A percentile compares a stretch with the other conserved stretches of the same genome.
These are phyloP conservation scores for Erythrobasidium yunnanense DNA, from an alignment of 768 basidiomycete genomes.

Conservation along the genomic window DNA sequence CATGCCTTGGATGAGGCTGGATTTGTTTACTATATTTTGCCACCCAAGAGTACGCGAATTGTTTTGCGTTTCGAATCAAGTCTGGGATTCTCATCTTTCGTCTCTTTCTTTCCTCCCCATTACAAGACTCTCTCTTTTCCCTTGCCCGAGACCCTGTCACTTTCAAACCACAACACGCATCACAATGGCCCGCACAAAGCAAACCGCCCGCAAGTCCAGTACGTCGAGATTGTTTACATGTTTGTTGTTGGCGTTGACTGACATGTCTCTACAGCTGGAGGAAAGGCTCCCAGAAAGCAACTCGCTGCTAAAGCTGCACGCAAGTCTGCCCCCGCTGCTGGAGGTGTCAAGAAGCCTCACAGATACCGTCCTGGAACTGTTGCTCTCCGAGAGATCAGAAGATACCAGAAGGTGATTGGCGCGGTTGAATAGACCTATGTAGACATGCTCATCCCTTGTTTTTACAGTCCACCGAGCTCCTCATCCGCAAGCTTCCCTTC, in stretches of 20 bases:
- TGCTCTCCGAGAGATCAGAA: conserved; percentile 48
- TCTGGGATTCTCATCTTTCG: neutral
- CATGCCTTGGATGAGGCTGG: too few relatives aligned
- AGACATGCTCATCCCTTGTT: too few relatives aligned
- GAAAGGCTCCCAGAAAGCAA: conserved; percentile 74
- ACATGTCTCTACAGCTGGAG: conserved; percentile 59
- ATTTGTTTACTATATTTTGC: too few relatives aligned
- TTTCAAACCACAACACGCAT: neutral
- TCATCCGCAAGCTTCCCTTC: conserved; percentile 45
- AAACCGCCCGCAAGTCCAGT: conserved; percentile 30
- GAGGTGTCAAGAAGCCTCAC: conserved; percentile 85
- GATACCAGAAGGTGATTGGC: conserved; percentile 40
- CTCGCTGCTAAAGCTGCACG: conserved; percentile 89
- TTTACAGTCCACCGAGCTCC: conserved; percentile 41
- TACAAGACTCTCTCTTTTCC: neutral
- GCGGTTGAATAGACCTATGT: too few relatives aligned
- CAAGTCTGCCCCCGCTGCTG: conserved; percentile 71
- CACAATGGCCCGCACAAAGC: conserved; percentile 44
- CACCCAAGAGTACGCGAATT: too few relatives aligned
- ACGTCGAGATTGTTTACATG: neutral
- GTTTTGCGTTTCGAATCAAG: too few relatives aligned
- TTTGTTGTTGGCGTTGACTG: neutral
- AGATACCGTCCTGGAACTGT: conserved; percentile 56
- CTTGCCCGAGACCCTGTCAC: neutral
- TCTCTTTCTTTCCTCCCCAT: conserved; percentile 7